phyloP scores from a whole-genome alignment of 2,329 filamentous ascomycete species.

The Alternaria sp. region DNA sequence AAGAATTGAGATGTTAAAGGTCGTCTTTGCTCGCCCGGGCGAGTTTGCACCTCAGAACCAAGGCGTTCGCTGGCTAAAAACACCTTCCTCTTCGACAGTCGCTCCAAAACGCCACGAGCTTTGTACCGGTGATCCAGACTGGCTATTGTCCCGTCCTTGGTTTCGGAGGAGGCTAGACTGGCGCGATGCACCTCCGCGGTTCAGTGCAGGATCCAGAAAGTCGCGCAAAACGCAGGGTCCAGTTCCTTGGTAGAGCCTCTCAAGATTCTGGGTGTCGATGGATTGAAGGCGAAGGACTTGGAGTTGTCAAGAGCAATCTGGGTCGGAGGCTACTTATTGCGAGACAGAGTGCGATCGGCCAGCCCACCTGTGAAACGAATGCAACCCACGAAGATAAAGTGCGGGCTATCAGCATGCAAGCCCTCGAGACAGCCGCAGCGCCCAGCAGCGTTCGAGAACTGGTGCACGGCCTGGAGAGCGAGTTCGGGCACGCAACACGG shows the following conservation, averaged over 20 bases:
- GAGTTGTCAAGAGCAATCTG: not conserved
- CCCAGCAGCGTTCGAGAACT: not conserved
- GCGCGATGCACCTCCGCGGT: constrained; percentile 7
- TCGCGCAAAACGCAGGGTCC: constrained; percentile 1
- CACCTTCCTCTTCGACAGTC: constrained; percentile 24
- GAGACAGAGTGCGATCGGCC: not conserved
- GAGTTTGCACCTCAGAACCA: not conserved
- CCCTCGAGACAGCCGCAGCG: not conserved
- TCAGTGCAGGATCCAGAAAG: constrained; percentile 3
- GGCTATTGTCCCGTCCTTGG: constrained; percentile 1
- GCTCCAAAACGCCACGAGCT: constrained; percentile 11
- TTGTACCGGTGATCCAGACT: constrained; percentile 18
- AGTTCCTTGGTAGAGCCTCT: not conserved
- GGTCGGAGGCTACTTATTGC: constrained; percentile 4
- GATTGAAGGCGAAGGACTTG: not conserved
- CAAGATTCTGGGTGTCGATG: not conserved
- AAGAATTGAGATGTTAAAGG: not conserved
- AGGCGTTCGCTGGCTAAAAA: constrained; percentile 1
- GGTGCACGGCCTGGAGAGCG: constrained; percentile 5
- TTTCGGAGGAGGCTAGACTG: constrained; percentile 4
- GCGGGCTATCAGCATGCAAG: not conserved
- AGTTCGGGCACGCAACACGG: constrained; percentile 12
- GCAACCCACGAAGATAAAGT: not conserved
- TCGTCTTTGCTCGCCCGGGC: not conserved
- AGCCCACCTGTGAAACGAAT: not conserved